Conservation (phyloP, 2,329 filamentous ascomycete species). For the Xylaria sp. region DNA sequence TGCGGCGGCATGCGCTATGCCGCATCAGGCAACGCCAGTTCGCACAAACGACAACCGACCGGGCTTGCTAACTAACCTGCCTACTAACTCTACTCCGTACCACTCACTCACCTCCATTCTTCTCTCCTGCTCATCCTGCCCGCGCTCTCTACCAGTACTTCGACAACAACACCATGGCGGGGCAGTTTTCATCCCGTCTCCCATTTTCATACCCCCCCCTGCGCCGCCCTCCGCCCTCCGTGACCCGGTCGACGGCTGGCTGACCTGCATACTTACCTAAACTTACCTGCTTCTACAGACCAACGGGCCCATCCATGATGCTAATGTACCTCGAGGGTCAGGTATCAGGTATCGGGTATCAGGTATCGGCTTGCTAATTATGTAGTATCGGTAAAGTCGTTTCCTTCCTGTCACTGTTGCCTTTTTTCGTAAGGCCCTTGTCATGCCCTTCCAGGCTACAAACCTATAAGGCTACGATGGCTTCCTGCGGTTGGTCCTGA, state of each 20-base stretch:
- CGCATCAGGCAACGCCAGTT: background rate
- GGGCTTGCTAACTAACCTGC: background rate
- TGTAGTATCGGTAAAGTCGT: slow-evolving; percentile 26
- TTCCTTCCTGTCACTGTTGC: slow-evolving; percentile 22
- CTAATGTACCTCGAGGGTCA: background rate
- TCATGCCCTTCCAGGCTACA: slow-evolving; percentile 35
- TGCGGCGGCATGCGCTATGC: slow-evolving; percentile 6
- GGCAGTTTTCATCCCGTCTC: slow-evolving; percentile 16
- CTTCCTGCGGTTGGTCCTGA: slow-evolving; percentile 29
- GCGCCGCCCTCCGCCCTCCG: slow-evolving; percentile 19
- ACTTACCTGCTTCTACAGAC: slow-evolving; percentile 6
- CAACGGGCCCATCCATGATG: slow-evolving; percentile 12
- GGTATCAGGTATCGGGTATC: background rate
- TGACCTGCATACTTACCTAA: slow-evolving; percentile 20
- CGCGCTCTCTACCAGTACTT: background rate
- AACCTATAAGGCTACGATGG: slow-evolving; percentile 54
- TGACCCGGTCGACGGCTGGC: slow-evolving; percentile 16
- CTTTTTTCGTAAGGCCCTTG: slow-evolving; percentile 23
- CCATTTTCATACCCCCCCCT: slow-evolving; percentile 11
- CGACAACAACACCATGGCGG: slow-evolving; percentile 15
- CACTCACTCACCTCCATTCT: background rate
- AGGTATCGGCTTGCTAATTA: slow-evolving; percentile 13
- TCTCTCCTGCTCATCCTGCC: slow-evolving; percentile 1
- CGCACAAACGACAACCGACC: slow-evolving; percentile 7
- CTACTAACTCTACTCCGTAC: background rate